Conservation (phyloP, 805 yeast species). For the Kodamaea kakaduensis region DNA sequence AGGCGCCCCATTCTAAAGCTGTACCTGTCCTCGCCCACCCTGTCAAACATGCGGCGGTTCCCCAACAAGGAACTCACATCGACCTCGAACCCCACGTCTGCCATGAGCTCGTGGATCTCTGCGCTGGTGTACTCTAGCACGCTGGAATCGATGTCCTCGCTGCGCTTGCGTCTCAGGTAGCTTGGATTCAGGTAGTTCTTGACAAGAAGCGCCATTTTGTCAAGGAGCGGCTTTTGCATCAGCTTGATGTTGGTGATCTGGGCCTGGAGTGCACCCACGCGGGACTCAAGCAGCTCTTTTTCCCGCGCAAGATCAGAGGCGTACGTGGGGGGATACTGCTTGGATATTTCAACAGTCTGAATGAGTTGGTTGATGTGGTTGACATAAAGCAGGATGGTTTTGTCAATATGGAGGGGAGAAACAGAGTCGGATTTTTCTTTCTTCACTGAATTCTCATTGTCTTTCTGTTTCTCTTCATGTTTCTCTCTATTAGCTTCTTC, state of each 20-base stretch:
- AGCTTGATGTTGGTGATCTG: slow-evolving; percentile 24
- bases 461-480: neutral
- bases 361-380: slow-evolving; percentile 22
- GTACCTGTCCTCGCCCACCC: slow-evolving; percentile 18
- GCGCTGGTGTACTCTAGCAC: slow-evolving; percentile 17
- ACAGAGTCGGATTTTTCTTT: too few species aligned
- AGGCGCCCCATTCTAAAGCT: slow-evolving; percentile 24
- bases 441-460: too few species aligned
- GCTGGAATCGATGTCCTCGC: slow-evolving; percentile 11
- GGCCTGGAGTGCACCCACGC: slow-evolving; percentile 14
- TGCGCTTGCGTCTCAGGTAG: neutral
- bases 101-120: slow-evolving; percentile 19
- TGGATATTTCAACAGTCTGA: slow-evolving; percentile 16
- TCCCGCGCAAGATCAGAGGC: slow-evolving; percentile 20
- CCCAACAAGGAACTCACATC: slow-evolving; percentile 10
- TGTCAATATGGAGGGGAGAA: slow-evolving; percentile 34
- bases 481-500: neutral
- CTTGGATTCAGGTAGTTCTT: slow-evolving; percentile 15
- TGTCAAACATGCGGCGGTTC: slow-evolving; percentile 19
- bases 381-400: slow-evolving; percentile 22
- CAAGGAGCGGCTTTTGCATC: slow-evolving; percentile 34
- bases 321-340: slow-evolving; percentile 13
- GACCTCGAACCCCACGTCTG: slow-evolving; percentile 14
- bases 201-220: slow-evolving; percentile 27
- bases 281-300: slow-evolving; percentile 16